Base-by-base conservation (phyloP, 441 rosid species). In the Populus hybrid region DNA sequence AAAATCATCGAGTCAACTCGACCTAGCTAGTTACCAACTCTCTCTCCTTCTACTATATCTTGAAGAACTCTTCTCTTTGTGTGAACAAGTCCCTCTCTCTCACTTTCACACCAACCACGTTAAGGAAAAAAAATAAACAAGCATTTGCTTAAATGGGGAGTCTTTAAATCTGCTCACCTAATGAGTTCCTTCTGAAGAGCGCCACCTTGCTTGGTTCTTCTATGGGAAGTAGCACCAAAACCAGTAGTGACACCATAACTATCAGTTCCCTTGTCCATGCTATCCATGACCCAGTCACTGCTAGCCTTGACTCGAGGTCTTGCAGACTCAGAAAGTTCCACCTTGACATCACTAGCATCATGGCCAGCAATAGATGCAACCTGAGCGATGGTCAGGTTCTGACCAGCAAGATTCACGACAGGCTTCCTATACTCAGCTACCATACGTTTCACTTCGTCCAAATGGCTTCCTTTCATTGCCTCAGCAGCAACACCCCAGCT, bases 221-320 rank as follows among this genome's bases (percentile, higher is more conserved):
- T 81, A 63, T 91, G 95, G 28, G 94, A 91, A 81, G 90, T 89
- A 21, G 92, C 93, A 30, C 95, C 94, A 69, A 92, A 92, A 35
- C 97, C 95, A 26, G 97, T 92, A 10, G 95, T 92, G 66, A 91
- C 87, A 57, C 97, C 95, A 65, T 91, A 90, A 74, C 89, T 91
- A 73, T 93, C 97, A 1, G 86, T 89, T 38, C 97, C 97, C 59
- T 88, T 91, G 20, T 35, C 76, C 89, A 93, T 87, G 81, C 95
- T 89, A 66, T 93, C 92, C 95, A 87, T 90, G 1, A 93, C 93
- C 97, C 94, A 93, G 57, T 91, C 92, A 66, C 92, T 89, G 65
- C 97, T 91, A 0, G 95, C 97, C 70, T 89, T 87, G 63, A 93
- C 94, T 0, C 97, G 86, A 2, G 83, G 89, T 66, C 90, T 82